Percentiles rank a stretch among this genome's conserved stretches.
phyloP scores from a whole-genome alignment of 306 rosid genomes.

The Ormosia semicastrata region DNA sequence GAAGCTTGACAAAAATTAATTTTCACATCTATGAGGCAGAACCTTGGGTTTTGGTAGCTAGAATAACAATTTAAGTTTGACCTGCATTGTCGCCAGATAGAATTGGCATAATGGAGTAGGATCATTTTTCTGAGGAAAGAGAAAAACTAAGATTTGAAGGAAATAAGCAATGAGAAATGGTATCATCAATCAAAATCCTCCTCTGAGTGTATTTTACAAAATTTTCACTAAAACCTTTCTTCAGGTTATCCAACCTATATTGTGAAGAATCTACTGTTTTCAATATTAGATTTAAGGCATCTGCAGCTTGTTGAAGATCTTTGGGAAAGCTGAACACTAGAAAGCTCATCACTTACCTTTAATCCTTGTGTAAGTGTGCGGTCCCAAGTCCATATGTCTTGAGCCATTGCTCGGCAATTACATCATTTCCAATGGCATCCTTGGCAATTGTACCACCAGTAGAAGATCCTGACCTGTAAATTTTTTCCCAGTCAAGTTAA shows the following conservation, averaged over 20 bases:
- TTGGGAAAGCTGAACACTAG: not conserved
- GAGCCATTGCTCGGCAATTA: constrained; percentile 71
- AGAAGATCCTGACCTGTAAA: constrained; percentile 60
- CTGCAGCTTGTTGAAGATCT: not conserved
- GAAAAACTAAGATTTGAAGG: not conserved
- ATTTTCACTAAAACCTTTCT: not conserved
- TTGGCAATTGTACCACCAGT: constrained; percentile 71
- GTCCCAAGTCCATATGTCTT: constrained; percentile 90
- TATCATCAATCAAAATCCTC: not conserved
- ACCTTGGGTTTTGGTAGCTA: not conserved
- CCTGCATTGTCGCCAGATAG: not conserved
- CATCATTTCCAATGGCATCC: constrained; percentile 91
- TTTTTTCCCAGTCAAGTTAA: not conserved
- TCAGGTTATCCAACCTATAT: no score
- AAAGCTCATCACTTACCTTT: constrained; percentile 46
- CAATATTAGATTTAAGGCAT: not conserved
- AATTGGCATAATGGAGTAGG: not conserved
- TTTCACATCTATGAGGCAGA: not conserved
- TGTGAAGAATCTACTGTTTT: not conserved
- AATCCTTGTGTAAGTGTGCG: constrained; percentile 87
- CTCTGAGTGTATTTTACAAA: not conserved
- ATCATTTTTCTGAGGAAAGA: not conserved
- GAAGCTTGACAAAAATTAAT: not conserved
- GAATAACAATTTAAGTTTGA: not conserved
- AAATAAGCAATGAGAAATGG: not conserved